A percentile compares a stretch with the other conserved stretches of the same genome.
Conservation (phyloP, 345 rosid genomes). For the Rhodomyrtus tomentosa region DNA sequence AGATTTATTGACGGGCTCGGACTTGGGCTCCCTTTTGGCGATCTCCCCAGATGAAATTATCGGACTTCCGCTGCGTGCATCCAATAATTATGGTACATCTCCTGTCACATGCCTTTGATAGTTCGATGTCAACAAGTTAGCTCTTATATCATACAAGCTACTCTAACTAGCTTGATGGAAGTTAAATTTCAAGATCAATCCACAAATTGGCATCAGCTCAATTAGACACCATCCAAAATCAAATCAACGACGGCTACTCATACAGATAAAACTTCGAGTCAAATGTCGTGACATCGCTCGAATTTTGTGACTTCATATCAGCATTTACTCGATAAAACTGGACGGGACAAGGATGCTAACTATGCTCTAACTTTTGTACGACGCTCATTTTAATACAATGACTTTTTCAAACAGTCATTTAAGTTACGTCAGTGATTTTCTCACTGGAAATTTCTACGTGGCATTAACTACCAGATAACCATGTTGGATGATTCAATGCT, state of each 20-base stretch:
- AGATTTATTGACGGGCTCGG: too few relatives aligned
- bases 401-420: background rate
- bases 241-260: background rate
- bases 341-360: background rate
- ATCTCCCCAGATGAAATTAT: too few relatives aligned
- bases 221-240: background rate
- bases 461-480: background rate
- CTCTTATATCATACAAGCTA: background rate
- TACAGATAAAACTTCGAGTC: background rate
- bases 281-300: rapidly evolving
- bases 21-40: too few relatives aligned
- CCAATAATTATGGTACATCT: background rate
- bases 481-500: too few relatives aligned
- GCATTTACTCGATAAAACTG: background rate
- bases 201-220: background rate
- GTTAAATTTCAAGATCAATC: background rate
- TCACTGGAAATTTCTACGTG: background rate
- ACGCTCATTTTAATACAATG: too few relatives aligned
- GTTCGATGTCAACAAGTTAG: background rate
- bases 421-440: background rate
- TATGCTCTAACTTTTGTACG: background rate
- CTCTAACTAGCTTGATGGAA: background rate
- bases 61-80: too few relatives aligned
- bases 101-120: background rate
- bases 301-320: background rate